phyloP scores from a whole-genome alignment of 2,329 filamentous ascomycete species.

The Biscogniauxia sp. region DNA sequence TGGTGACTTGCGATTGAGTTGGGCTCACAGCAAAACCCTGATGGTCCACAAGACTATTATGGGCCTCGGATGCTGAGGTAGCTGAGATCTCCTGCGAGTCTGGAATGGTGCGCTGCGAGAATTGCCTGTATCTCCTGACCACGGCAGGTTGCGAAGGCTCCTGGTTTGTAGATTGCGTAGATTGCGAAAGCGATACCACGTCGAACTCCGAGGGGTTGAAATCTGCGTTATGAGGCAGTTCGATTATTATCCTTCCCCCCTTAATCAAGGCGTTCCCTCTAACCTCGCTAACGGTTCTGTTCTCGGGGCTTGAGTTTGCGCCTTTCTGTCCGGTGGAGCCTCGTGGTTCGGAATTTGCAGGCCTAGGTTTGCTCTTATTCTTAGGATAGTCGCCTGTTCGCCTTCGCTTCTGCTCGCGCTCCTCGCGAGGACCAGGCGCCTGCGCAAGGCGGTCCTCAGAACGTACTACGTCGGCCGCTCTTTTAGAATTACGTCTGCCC shows the following conservation, averaged over 20 bases:
- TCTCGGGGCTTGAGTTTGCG: not conserved
- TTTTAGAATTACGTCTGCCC: not conserved
- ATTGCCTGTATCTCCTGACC: not conserved
- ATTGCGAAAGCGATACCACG: conserved; percentile 14
- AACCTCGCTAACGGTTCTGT: not conserved
- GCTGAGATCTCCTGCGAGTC: conserved; percentile 32
- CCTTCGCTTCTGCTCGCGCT: conserved; percentile 5
- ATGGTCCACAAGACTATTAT: conserved; percentile 10
- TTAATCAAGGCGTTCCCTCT: not conserved
- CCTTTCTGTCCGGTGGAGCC: not conserved
- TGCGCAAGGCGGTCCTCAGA: conserved; percentile 1
- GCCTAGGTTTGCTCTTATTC: not conserved
- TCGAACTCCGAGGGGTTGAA: conserved; percentile 22
- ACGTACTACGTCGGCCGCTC: not conserved
- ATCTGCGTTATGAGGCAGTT: conserved; percentile 13
- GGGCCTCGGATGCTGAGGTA: conserved; percentile 19
- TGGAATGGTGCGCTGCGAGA: conserved; percentile 23
- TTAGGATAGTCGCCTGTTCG: conserved; percentile 6
- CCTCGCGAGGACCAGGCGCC: conserved; percentile 3
- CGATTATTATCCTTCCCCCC: conserved; percentile 17
- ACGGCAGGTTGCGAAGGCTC: conserved; percentile 12
- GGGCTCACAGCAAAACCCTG: conserved; percentile 1
- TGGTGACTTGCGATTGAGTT: conserved; percentile 12
- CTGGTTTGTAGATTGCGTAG: conserved; percentile 11
- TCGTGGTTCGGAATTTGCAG: not conserved